Evolutionary conservation across 2,329 filamentous ascomycete species (phyloP).

Genomic region (Phaeoacremonium minimum): DNA sequence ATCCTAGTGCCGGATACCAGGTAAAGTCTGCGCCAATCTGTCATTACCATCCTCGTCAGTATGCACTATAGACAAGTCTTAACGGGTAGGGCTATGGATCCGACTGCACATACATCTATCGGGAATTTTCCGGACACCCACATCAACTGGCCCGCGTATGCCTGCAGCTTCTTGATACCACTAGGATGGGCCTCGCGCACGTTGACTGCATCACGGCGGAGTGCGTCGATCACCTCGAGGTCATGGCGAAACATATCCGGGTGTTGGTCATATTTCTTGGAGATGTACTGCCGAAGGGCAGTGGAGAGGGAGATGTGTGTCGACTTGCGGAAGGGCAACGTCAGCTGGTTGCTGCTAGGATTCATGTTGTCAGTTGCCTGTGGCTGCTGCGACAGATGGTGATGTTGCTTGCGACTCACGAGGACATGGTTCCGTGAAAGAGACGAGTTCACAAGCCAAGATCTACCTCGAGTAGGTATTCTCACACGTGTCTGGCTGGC

Average conservation of each 20-base stretch:
- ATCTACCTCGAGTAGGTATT: too few relatives aligned
- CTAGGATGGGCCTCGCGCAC: constrained; percentile 83
- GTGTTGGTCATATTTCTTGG: constrained; percentile 96
- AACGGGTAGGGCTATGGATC: constrained; percentile 7
- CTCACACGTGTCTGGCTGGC: too few relatives aligned
- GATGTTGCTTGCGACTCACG: too few relatives aligned
- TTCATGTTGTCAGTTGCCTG: too few relatives aligned
- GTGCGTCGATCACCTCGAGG: constrained; percentile 73
- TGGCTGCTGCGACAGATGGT: too few relatives aligned
- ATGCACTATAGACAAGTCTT: neutral
- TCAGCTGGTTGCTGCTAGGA: constrained; percentile 55
- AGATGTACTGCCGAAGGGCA: constrained; percentile 92
- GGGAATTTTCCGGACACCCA: constrained; percentile 96
- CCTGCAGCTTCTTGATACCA: constrained; percentile 82
- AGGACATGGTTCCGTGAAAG: too few relatives aligned
- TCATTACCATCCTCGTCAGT: constrained; percentile 2
- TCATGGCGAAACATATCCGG: constrained; percentile 94
- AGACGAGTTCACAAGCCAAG: too few relatives aligned
- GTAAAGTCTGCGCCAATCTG: constrained; percentile 92
- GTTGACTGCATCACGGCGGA: constrained; percentile 83
- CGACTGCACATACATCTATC: constrained; percentile 64
- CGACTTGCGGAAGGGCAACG: constrained; percentile 84
- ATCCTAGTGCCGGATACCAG: constrained; percentile 92
- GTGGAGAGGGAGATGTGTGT: constrained; percentile 72
- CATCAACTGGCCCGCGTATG: constrained; percentile 86